Evolutionary conservation across 2,329 filamentous ascomycete genomes (phyloP).

Genomic region (Biscogniauxia marginata): DNA sequence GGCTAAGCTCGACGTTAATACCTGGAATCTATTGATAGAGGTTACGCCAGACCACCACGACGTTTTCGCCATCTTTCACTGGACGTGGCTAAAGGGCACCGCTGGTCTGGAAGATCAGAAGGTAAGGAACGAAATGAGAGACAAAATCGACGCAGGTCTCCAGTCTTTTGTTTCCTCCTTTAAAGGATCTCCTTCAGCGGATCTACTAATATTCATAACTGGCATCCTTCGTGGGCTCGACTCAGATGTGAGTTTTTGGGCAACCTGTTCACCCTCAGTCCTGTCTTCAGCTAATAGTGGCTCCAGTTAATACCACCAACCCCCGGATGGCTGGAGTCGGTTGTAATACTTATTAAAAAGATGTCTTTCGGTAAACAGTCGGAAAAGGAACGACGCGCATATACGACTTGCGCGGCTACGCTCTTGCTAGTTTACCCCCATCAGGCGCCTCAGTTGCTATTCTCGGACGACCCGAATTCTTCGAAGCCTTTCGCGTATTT

Average conservation of each 20-base stretch:
- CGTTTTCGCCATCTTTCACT: slow-evolving; percentile 54
- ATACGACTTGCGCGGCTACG: slow-evolving; percentile 57
- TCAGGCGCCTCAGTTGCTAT: slow-evolving; percentile 48
- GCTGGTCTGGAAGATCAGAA: slow-evolving; percentile 29
- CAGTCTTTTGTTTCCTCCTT: slow-evolving; percentile 52
- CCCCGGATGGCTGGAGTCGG: slow-evolving; percentile 52
- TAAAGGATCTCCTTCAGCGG: slow-evolving; percentile 58
- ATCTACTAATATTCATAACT: slow-evolving; percentile 56
- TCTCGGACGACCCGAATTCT: slow-evolving; percentile 42
- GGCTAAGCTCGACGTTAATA: slow-evolving; percentile 45
- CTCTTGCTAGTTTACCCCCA: slow-evolving; percentile 56
- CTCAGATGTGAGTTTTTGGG: slow-evolving; percentile 41
- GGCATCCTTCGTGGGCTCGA: slow-evolving; percentile 50
- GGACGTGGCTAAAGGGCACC: slow-evolving; percentile 55
- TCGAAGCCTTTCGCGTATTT: slow-evolving; percentile 60
- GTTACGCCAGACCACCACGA: slow-evolving; percentile 53
- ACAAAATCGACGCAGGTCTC: slow-evolving; percentile 48
- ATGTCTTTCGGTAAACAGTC: slow-evolving; percentile 57
- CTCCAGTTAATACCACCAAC: slow-evolving; percentile 46
- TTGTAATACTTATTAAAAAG: slow-evolving; percentile 49
- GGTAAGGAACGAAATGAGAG: slow-evolving; percentile 23
- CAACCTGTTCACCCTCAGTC: not conserved
- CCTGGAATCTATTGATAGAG: slow-evolving; percentile 56
- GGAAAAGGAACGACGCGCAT: slow-evolving; percentile 54
- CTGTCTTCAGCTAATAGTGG: slow-evolving; percentile 11